These are phyloP conservation scores for Ogataea saltuana DNA, from an alignment of 805 yeast species.

Conservation along the genomic window DNA sequence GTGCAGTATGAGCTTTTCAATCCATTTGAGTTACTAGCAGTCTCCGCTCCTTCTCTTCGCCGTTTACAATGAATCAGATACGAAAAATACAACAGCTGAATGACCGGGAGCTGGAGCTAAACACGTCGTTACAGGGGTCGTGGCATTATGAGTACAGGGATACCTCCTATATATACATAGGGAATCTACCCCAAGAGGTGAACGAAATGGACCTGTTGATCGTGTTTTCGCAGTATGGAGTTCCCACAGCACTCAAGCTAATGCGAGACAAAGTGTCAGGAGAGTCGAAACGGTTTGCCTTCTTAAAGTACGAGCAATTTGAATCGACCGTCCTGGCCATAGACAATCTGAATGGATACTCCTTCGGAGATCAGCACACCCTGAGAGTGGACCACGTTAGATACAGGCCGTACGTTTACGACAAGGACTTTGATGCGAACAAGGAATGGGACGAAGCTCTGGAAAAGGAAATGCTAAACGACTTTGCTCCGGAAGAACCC, in stretches of 20 bases:
- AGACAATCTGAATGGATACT: conserved; percentile 79
- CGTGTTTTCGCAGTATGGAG: conserved; percentile 87
- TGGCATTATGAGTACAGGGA: conserved; percentile 89
- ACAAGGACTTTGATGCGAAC: conserved; percentile 49
- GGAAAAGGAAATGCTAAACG: conserved; percentile 46
- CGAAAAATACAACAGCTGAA: conserved; percentile 53
- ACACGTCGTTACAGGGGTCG: conserved; percentile 62
- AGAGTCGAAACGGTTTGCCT: conserved; percentile 73
- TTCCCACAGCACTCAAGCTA: conserved; percentile 73
- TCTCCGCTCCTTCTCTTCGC: neutral
- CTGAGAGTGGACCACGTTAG: conserved; percentile 73
- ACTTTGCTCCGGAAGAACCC: conserved; percentile 43
- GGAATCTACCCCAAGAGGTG: conserved; percentile 62
- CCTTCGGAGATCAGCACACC: conserved; percentile 43
- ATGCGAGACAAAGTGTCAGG: conserved; percentile 67
- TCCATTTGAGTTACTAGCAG: no score
- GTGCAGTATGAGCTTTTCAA: no score
- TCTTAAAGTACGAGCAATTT: conserved; percentile 79
- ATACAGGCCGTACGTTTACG: conserved; percentile 47
- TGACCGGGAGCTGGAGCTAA: conserved; percentile 63
- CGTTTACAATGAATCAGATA: conserved; percentile 23
- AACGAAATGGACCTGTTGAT: conserved; percentile 75
- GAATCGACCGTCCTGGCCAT: conserved; percentile 80
- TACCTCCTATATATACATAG: conserved; percentile 76
- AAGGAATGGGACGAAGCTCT: conserved; percentile 34